These are phyloP conservation scores for Mollisia scopiformis DNA, from an alignment of 2,329 filamentous ascomycete genomes.

Conservation along the genomic window DNA sequence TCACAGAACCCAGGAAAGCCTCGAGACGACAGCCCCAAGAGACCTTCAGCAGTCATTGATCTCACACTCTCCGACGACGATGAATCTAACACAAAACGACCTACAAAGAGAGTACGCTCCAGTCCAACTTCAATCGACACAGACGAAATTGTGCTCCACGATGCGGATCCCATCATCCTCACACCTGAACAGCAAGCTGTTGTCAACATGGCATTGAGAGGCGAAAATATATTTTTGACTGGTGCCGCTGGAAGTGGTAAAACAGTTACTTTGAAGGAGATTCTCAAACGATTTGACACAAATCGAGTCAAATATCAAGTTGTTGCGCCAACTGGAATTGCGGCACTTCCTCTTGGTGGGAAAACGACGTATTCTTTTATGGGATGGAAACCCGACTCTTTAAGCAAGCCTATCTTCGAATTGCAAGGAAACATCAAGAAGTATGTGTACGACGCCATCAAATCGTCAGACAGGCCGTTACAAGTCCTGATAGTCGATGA, in stretches of 20 bases:
- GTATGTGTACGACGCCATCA: slow-evolving; percentile 7
- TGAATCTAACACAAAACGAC: neutral
- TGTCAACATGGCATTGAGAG: slow-evolving; percentile 27
- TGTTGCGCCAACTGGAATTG: slow-evolving; percentile 32
- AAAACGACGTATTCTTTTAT: slow-evolving; percentile 31
- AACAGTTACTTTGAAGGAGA: slow-evolving; percentile 29
- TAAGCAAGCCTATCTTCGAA: slow-evolving; percentile 12
- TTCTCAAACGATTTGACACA: slow-evolving; percentile 18
- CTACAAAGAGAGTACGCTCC: neutral
- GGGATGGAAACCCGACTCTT: slow-evolving; percentile 33
- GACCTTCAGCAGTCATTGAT: neutral
- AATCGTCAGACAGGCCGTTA: slow-evolving; percentile 5
- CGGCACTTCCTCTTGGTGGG: slow-evolving; percentile 31
- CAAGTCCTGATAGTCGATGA: slow-evolving; percentile 33
- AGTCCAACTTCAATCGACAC: neutral
- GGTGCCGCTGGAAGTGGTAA: slow-evolving; percentile 35
- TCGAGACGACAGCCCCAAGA: neutral
- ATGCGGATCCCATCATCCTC: slow-evolving; percentile 14
- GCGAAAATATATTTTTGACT: slow-evolving; percentile 34
- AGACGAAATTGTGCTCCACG: slow-evolving; percentile 4
- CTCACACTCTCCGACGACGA: neutral
- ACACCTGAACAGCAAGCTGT: slow-evolving; percentile 30
- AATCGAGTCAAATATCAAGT: slow-evolving; percentile 24
- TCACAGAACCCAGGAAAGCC: neutral
- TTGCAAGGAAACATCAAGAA: slow-evolving; percentile 11